A percentile compares a stretch with the other conserved stretches of the same genome.
phyloP scores from a whole-genome alignment of 495 filamentous ascomycete genomes.

The Penicillium taxi region DNA sequence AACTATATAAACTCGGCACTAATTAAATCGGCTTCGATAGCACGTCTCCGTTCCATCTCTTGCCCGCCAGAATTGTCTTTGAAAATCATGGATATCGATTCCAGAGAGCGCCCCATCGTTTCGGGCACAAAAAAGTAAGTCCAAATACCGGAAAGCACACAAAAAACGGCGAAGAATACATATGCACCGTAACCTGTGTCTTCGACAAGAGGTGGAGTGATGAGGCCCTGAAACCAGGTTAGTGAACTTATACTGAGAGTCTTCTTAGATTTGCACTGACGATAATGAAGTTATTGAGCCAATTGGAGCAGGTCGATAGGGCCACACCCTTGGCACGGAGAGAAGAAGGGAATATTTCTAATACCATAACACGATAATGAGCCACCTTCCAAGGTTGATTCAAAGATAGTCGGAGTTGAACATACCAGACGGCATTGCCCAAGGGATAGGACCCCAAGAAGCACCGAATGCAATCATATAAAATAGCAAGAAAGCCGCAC shows the following conservation, averaged over 20 bases:
- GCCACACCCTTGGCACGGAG: constrained; percentile 48
- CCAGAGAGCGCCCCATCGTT: constrained; percentile 50
- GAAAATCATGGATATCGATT: constrained; percentile 50
- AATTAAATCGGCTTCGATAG: constrained; percentile 33
- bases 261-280: constrained; percentile 13
- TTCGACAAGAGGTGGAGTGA: constrained; percentile 47
- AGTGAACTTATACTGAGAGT: not conserved
- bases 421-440: constrained; percentile 38
- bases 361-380: too few relatives aligned
- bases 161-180: constrained; percentile 51
- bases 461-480: constrained; percentile 45
- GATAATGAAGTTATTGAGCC: constrained; percentile 52
- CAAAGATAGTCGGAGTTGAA: not conserved
- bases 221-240: constrained; percentile 29
- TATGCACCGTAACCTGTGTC: constrained; percentile 50
- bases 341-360: constrained; percentile 44
- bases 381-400: not conserved
- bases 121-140: constrained; percentile 49
- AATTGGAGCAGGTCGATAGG: constrained; percentile 46
- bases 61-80: constrained; percentile 38
- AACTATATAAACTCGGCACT: constrained; percentile 6
- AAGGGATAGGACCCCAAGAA: constrained; percentile 40
- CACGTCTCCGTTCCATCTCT: constrained; percentile 29
- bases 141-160: constrained; percentile 46
- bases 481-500: constrained; percentile 38